Percentiles rank a stretch among this genome's conserved stretches.
These are phyloP conservation scores for Botrytis byssoidea DNA, from an alignment of 2,329 filamentous ascomycete species.

Conservation along the genomic window DNA sequence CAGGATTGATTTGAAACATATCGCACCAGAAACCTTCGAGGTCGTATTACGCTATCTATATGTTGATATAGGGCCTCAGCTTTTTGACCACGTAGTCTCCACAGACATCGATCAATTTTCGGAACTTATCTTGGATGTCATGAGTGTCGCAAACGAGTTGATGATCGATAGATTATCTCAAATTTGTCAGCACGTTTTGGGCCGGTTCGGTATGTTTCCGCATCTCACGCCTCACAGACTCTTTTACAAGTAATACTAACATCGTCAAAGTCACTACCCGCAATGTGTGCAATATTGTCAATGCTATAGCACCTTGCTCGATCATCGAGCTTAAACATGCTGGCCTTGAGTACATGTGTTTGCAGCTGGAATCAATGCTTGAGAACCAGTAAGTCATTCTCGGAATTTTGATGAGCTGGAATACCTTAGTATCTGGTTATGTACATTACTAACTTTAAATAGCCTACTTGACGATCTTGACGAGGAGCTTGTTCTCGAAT, in stretches of 20 bases:
- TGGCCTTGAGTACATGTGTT: slow-evolving; percentile 83
- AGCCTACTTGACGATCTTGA: slow-evolving; percentile 78
- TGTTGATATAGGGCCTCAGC: slow-evolving; percentile 72
- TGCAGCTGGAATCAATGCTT: slow-evolving; percentile 88
- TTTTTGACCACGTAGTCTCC: slow-evolving; percentile 76
- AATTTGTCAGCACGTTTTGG: slow-evolving; percentile 81
- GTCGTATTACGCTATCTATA: slow-evolving; percentile 82
- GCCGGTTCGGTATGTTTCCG: slow-evolving; percentile 62
- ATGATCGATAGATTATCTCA: slow-evolving; percentile 92
- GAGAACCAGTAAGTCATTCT: slow-evolving; percentile 62
- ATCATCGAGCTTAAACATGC: slow-evolving; percentile 84
- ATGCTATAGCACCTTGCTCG: slow-evolving; percentile 79
- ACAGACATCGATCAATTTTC: slow-evolving; percentile 78
- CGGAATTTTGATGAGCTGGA: too few relatives aligned
- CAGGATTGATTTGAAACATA: slow-evolving; percentile 78
- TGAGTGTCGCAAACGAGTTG: slow-evolving; percentile 86
- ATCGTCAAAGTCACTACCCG: slow-evolving; percentile 63
- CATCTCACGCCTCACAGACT: neutral
- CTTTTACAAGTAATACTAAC: slow-evolving; percentile 26
- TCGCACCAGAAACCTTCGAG: slow-evolving; percentile 69
- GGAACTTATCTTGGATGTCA: slow-evolving; percentile 86
- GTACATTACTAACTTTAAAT: neutral
- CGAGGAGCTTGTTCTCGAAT: slow-evolving; percentile 73
- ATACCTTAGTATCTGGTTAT: neutral
- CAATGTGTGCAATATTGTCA: slow-evolving; percentile 82